Percentiles rank a stretch among this genome's conserved stretches.
phyloP scores from a whole-genome alignment of 2,329 filamentous ascomycete species.

The Triangularia verruculosa region DNA sequence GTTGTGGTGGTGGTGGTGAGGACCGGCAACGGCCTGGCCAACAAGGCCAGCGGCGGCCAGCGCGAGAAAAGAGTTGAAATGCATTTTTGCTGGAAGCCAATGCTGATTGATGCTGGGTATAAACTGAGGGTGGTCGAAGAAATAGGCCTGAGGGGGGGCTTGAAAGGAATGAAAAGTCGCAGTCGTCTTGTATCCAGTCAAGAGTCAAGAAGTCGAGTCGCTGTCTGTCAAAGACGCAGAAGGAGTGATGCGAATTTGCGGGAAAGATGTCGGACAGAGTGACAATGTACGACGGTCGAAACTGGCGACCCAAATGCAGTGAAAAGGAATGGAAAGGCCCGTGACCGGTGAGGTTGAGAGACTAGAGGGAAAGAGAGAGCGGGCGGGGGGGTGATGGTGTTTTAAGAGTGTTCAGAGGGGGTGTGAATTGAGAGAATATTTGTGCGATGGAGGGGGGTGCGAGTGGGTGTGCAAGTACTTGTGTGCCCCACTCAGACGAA shows the following conservation, averaged over 20 bases:
- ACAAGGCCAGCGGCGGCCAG: constrained; percentile 44
- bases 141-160: constrained; percentile 8
- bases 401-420: constrained; percentile 6
- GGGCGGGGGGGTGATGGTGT: constrained; percentile 8
- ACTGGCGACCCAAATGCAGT: constrained; percentile 21
- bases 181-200: constrained; percentile 15
- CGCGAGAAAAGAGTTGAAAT: constrained; percentile 41
- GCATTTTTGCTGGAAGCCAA: constrained; percentile 36
- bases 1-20: constrained; percentile 44
- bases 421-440: background rate
- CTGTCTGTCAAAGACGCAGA: constrained; percentile 54
- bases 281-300: constrained; percentile 23
- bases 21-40: constrained; percentile 43
- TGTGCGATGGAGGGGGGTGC: background rate
- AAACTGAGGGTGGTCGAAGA: constrained; percentile 2
- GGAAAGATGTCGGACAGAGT: constrained; percentile 19
- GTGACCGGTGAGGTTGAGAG: constrained; percentile 15
- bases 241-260: constrained; percentile 38
- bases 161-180: constrained; percentile 26
- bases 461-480: background rate
- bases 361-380: constrained; percentile 12
- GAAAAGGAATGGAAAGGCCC: constrained; percentile 20
- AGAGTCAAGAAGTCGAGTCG: constrained; percentile 26
- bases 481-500: constrained; percentile 2
- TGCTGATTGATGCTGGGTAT: background rate